A percentile compares a stretch with the other conserved stretches of the same genome.
phyloP scores from a whole-genome alignment of 2,329 filamentous ascomycete species.

The Trichoderma sp. region DNA sequence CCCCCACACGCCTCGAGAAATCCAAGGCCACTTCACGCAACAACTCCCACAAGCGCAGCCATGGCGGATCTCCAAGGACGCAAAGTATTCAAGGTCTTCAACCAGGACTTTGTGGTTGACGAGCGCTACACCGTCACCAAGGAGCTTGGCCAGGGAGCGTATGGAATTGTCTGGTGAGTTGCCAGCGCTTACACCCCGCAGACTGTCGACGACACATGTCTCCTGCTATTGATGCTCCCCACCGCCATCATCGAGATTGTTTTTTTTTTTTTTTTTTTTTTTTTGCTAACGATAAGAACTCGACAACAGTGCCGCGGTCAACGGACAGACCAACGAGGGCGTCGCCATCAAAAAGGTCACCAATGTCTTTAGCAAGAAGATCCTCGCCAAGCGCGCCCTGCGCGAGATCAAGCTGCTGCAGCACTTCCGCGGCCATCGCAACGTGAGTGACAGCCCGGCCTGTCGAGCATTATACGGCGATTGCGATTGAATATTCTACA shows the following conservation, averaged over 20 bases:
- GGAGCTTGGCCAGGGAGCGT: slow-evolving; percentile 96
- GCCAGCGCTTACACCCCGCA: slow-evolving; percentile 4
- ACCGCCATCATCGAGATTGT: slow-evolving; percentile 32
- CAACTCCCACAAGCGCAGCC: slow-evolving; percentile 18
- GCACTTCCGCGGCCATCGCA: slow-evolving; percentile 90
- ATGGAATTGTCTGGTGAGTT: slow-evolving; percentile 93
- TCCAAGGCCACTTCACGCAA: slow-evolving; percentile 1
- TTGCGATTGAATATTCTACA: not conserved
- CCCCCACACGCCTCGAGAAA: slow-evolving; percentile 8
- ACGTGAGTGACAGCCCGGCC: slow-evolving; percentile 56
- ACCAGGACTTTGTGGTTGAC: slow-evolving; percentile 98
- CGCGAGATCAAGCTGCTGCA: slow-evolving; percentile 98
- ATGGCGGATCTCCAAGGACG: slow-evolving; percentile 55
- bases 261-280: slow-evolving; percentile 21
- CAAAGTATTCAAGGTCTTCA: slow-evolving; percentile 99
- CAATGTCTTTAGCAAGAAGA: slow-evolving; percentile 99
- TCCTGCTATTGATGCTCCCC: slow-evolving; percentile 25
- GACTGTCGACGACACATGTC: not conserved
- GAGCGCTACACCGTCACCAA: slow-evolving; percentile 98
- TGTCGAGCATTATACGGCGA: not conserved
- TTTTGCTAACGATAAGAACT: slow-evolving; percentile 32
- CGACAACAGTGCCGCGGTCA: slow-evolving; percentile 77
- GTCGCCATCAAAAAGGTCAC: slow-evolving; percentile 99
- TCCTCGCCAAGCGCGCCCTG: slow-evolving; percentile 94
- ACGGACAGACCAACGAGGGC: slow-evolving; percentile 85